Conservation (phyloP, 495 filamentous ascomycete genomes). For the Daldinia vernicosa region DNA sequence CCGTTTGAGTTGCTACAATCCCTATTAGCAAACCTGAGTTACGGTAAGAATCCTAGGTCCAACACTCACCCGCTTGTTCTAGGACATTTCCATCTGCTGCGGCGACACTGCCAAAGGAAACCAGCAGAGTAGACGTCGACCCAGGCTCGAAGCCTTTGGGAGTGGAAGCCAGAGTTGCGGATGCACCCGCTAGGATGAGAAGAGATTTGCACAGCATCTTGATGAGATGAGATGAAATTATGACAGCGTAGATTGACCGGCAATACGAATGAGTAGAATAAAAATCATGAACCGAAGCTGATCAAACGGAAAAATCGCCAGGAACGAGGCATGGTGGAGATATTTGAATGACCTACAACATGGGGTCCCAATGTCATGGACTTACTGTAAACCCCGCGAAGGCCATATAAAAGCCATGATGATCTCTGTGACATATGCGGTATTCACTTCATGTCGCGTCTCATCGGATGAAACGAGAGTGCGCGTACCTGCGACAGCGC, state of each 20-base stretch:
- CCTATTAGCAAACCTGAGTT: constrained; percentile 4
- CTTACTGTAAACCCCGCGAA: constrained; percentile 1
- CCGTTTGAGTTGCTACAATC: constrained; percentile 33
- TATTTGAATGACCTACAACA: constrained; percentile 31
- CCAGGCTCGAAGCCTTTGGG: constrained; percentile 50
- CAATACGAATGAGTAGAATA: constrained; percentile 29
- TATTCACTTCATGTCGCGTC: constrained; percentile 9
- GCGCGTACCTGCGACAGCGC: constrained; percentile 39
- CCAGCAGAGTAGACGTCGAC: constrained; percentile 46
- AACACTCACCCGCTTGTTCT: constrained; percentile 43
- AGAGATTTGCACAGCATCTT: constrained; percentile 50
- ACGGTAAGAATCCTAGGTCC: background rate
- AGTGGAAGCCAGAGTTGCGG: constrained; percentile 47
- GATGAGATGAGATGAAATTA: constrained; percentile 18
- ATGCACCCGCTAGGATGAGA: constrained; percentile 43
- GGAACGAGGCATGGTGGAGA: constrained; percentile 9
- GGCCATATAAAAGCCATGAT: background rate
- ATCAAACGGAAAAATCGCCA: constrained; percentile 14
- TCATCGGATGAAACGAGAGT: constrained; percentile 33
- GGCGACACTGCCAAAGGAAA: constrained; percentile 45
- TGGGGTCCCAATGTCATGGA: background rate
- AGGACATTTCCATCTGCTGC: constrained; percentile 49
- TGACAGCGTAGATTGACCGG: constrained; percentile 31
- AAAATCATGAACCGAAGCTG: constrained; percentile 6
- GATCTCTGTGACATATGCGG: constrained; percentile 14